phyloP scores from a whole-genome alignment of 305 asterid species.

The Solanum hybrid region DNA sequence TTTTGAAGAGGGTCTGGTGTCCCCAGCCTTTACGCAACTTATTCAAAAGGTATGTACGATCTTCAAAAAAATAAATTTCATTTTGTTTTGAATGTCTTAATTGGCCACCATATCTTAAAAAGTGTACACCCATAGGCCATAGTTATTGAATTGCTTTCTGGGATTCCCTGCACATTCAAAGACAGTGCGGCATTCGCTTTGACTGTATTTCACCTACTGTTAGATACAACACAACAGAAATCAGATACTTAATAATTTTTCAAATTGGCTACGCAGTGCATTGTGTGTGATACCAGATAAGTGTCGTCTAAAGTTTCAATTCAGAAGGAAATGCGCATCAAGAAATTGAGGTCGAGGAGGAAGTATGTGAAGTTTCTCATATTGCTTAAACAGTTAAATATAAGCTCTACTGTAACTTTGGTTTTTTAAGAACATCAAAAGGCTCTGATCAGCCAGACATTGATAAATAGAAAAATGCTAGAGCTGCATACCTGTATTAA shows the following conservation, averaged over 20 bases:
- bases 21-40: background rate
- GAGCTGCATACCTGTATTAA: constrained; percentile 35
- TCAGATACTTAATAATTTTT: background rate
- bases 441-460: background rate
- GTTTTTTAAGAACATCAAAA: constrained; percentile 1
- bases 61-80: background rate
- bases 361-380: background rate
- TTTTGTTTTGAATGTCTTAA: background rate
- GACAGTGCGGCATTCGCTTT: background rate
- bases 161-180: background rate
- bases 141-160: background rate
- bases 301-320: background rate
- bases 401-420: background rate
- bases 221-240: background rate
- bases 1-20: background rate
- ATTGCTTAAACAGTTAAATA: background rate
- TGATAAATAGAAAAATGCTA: background rate
- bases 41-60: background rate
- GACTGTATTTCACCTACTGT: background rate
- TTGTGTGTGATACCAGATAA: background rate
- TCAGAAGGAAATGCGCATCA: background rate
- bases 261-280: background rate
- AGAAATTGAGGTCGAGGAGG: background rate
- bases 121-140: background rate
- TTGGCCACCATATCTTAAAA: background rate